These are phyloP conservation scores for Neofusicoccum ribis DNA, from an alignment of 2,329 filamentous ascomycete genomes.

Conservation along the genomic window DNA sequence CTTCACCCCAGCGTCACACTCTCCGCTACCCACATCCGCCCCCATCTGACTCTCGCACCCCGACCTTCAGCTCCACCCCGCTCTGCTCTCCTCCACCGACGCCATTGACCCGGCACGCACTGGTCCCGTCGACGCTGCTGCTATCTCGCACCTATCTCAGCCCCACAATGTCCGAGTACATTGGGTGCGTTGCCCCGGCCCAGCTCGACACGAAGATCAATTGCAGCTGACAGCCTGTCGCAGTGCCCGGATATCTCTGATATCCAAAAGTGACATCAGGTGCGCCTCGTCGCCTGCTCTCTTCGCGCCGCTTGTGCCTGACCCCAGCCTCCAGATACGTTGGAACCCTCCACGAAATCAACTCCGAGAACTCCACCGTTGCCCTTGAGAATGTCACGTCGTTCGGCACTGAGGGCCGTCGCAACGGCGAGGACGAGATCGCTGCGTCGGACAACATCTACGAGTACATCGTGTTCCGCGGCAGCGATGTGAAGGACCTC, in stretches of 20 bases:
- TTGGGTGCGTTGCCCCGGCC: constrained; percentile 51
- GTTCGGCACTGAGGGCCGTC: constrained; percentile 89
- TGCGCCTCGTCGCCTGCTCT: constrained; percentile 51
- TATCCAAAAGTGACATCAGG: constrained; percentile 97
- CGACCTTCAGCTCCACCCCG: neutral
- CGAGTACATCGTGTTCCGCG: constrained; percentile 98
- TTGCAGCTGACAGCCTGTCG: constrained; percentile 36
- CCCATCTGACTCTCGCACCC: neutral
- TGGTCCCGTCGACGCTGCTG: constrained; percentile 1
- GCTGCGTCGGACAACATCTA: constrained; percentile 83
- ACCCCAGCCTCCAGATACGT: constrained; percentile 68
- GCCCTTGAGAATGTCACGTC: constrained; percentile 95
- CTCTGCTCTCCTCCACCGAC: constrained; percentile 27
- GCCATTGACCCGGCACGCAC: constrained; percentile 24
- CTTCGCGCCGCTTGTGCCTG: neutral
- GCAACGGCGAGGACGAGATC: constrained; percentile 77
- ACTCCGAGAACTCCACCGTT: constrained; percentile 94
- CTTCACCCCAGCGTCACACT: constrained; percentile 15
- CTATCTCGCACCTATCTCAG: constrained; percentile 17
- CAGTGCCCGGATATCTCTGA: constrained; percentile 91
- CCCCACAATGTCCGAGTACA: constrained; percentile 60
- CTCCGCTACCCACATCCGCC: neutral
- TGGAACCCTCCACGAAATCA: constrained; percentile 95
- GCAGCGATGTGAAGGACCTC: constrained; percentile 97
- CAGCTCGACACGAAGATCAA: constrained; percentile 26